phyloP scores from a whole-genome alignment of 768 basidiomycete species.

The Amylocystis lapponica region DNA sequence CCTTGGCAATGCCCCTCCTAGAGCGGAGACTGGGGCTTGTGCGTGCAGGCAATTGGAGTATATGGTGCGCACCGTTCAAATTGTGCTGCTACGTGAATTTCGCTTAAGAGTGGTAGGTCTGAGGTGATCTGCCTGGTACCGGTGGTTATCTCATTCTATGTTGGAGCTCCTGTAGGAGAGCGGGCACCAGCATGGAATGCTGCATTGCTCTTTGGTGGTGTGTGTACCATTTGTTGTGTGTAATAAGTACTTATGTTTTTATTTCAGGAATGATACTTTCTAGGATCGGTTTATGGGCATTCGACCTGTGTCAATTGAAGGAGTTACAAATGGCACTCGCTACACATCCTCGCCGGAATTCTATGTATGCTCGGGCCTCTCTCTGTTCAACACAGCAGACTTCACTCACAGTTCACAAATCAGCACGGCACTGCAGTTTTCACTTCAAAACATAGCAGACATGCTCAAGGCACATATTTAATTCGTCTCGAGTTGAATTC shows the following conservation, averaged over 20 bases:
- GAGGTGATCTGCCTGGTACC: constrained; percentile 41
- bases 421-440: constrained; percentile 29
- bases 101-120: constrained; percentile 14
- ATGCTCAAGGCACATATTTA: constrained; percentile 16
- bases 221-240: constrained; percentile 1
- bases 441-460: constrained; percentile 28
- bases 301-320: constrained; percentile 47
- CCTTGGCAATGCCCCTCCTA: constrained; percentile 35
- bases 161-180: constrained; percentile 18
- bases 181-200: constrained; percentile 27
- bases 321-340: constrained; percentile 40
- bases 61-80: constrained; percentile 30
- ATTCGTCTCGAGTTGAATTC: too few relatives aligned
- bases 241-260: background rate
- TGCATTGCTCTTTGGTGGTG: constrained; percentile 39
- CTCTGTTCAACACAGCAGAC: constrained; percentile 13
- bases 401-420: background rate
- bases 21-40: constrained; percentile 38
- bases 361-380: constrained; percentile 33
- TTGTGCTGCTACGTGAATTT: background rate
- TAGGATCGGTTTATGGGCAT: constrained; percentile 45
- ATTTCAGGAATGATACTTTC: constrained; percentile 39
- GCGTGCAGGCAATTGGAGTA: constrained; percentile 45
- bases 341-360: constrained; percentile 39
- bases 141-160: constrained; percentile 36